phyloP scores from a whole-genome alignment of 2,329 filamentous ascomycete species.

The Sphaerulina populicola region DNA sequence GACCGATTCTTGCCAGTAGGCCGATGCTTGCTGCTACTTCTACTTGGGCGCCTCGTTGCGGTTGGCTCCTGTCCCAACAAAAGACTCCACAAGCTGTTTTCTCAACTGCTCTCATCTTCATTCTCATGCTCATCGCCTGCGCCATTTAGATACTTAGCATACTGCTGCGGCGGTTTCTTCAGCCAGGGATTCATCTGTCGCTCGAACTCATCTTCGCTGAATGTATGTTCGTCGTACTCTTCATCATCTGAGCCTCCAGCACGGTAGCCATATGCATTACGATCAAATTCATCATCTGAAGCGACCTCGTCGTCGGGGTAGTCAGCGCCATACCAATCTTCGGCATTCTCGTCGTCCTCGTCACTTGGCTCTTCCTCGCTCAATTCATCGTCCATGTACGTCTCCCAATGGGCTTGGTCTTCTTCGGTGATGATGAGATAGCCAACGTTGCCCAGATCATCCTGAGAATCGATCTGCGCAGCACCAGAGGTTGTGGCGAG shows the following conservation, averaged over 20 bases:
- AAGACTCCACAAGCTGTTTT: neutral
- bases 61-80: neutral
- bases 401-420: slow-evolving; percentile 51
- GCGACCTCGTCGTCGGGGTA: slow-evolving; percentile 74
- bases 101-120: slow-evolving; percentile 1
- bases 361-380: slow-evolving; percentile 49
- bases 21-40: too few species aligned
- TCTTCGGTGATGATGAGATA: slow-evolving; percentile 45
- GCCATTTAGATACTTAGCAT: slow-evolving; percentile 18
- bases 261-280: slow-evolving; percentile 37
- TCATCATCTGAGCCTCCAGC: slow-evolving; percentile 36
- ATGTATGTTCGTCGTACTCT: slow-evolving; percentile 30
- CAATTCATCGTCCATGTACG: slow-evolving; percentile 46
- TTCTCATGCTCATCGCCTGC: slow-evolving; percentile 6
- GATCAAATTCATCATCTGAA: slow-evolving; percentile 57
- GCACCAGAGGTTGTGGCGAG: slow-evolving; percentile 33
- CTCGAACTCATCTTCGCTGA: slow-evolving; percentile 27
- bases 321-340: slow-evolving; percentile 70
- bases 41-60: neutral
- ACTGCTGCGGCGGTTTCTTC: slow-evolving; percentile 23
- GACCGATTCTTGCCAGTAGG: too few species aligned
- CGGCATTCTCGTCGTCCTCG: slow-evolving; percentile 59
- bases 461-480: slow-evolving; percentile 25
- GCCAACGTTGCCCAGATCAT: slow-evolving; percentile 34
- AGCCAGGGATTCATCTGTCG: slow-evolving; percentile 29